These are phyloP conservation scores for Lablab purpureus DNA, from an alignment of 306 rosid species.

Conservation along the genomic window DNA sequence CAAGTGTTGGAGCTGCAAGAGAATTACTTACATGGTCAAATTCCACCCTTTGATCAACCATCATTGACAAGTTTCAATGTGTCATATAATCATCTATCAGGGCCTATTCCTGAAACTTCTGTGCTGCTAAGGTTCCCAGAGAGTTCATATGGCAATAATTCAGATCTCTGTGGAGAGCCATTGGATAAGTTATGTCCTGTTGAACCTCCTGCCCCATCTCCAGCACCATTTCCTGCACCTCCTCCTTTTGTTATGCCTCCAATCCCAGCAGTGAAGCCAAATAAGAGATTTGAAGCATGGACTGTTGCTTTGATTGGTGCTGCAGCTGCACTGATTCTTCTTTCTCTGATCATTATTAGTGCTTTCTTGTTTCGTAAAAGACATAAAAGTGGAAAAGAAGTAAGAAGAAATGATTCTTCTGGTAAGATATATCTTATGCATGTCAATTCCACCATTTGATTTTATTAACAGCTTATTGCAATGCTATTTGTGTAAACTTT, in stretches of 20 bases:
- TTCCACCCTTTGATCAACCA: conserved; percentile 70
- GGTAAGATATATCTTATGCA: conserved; percentile 46
- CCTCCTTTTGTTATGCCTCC: conserved; percentile 34
- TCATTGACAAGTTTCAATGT: conserved; percentile 63
- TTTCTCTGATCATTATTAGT: conserved; percentile 42
- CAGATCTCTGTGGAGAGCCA: conserved; percentile 70
- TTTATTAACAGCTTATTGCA: conserved; percentile 19
- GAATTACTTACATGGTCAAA: conserved; percentile 55
- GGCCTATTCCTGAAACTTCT: conserved; percentile 65
- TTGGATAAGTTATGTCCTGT: conserved; percentile 54
- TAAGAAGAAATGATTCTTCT: conserved; percentile 44
- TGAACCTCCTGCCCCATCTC: conserved; percentile 46
- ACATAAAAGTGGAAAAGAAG: conserved; percentile 45
- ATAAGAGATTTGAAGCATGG: conserved; percentile 46
- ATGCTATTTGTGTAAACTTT: conserved; percentile 9
- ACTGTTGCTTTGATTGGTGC: conserved; percentile 51
- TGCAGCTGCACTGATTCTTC: conserved; percentile 46
- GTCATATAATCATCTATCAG: conserved; percentile 63
- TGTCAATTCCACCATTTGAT: neutral
- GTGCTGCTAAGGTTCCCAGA: conserved; percentile 57
- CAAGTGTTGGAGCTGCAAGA: conserved; percentile 56
- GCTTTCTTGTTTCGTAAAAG: conserved; percentile 48
- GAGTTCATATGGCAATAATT: conserved; percentile 59
- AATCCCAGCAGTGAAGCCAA: conserved; percentile 14
- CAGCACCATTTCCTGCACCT: conserved; percentile 31